Conservation (phyloP, 345 rosid species). For the Syzygium oleosum region DNA sequence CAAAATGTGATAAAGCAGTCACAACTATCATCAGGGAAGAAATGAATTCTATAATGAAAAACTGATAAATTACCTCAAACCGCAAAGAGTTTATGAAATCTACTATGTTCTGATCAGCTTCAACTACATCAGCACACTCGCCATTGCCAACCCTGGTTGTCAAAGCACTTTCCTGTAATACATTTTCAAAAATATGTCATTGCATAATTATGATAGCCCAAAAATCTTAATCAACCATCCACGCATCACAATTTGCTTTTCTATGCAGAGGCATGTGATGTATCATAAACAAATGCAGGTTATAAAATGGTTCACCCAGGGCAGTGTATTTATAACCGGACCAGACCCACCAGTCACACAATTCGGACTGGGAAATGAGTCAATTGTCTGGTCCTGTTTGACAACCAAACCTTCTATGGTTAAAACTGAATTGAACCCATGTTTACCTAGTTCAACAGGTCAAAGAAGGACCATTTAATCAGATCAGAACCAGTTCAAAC, state of each 20-base stretch:
- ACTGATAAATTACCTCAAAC: constrained; percentile 1
- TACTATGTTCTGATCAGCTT: background rate
- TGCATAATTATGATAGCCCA: background rate
- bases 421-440: background rate
- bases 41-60: background rate
- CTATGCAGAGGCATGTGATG: background rate
- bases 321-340: background rate
- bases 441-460: background rate
- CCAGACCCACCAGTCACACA: background rate
- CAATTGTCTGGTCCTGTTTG: background rate
- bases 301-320: background rate
- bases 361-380: background rate
- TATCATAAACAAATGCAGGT: background rate
- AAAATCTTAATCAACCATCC: background rate
- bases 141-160: background rate
- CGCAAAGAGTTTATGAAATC: background rate
- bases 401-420: background rate
- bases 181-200: background rate
- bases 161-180: background rate
- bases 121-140: background rate
- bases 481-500: background rate
- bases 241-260: background rate
- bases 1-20: background rate
- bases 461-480: background rate
- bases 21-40: background rate